phyloP scores from a whole-genome alignment of 768 basidiomycete species.

The Sarcomyxa edulis region DNA sequence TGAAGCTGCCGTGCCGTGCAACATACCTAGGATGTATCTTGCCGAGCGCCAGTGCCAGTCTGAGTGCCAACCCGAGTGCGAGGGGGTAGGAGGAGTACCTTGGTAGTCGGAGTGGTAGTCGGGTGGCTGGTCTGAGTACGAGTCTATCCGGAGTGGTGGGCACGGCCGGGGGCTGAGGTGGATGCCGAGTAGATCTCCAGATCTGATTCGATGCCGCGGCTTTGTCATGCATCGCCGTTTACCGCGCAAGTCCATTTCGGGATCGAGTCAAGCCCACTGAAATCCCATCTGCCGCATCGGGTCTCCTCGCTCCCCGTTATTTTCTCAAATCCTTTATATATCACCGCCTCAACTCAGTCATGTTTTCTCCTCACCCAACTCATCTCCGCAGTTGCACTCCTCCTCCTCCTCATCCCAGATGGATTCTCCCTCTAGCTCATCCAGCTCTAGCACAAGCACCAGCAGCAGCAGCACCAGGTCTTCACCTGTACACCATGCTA shows the following conservation, averaged over 20 bases:
- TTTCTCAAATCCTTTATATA: constrained; percentile 29
- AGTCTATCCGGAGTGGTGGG: too few species aligned
- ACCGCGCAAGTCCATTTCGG: constrained; percentile 4
- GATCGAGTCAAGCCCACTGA: constrained; percentile 5
- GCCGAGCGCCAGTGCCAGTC: too few species aligned
- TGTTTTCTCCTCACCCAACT: constrained; percentile 13
- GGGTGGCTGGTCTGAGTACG: not conserved
- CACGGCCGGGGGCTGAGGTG: too few species aligned
- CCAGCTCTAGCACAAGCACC: constrained; percentile 17
- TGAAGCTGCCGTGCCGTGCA: too few species aligned
- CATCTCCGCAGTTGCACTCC: constrained; percentile 14
- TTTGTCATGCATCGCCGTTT: constrained; percentile 1
- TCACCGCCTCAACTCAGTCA: not conserved
- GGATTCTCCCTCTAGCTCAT: too few species aligned
- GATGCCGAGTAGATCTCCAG: not conserved
- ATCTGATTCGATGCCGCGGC: not conserved
- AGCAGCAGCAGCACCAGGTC: constrained; percentile 22
- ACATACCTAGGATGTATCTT: too few species aligned
- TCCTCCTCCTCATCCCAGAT: constrained; percentile 17
- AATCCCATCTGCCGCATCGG: constrained; percentile 4
- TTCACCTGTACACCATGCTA: constrained; percentile 35
- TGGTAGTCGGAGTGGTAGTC: not conserved
- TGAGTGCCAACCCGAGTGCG: too few species aligned
- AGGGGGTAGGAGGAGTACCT: too few species aligned
- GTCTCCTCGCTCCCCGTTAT: constrained; percentile 12